Percentiles rank a stretch among this genome's conserved stretches.
phyloP scores from a whole-genome alignment of 2,329 filamentous ascomycete genomes.

The Diaporthe amygdali region DNA sequence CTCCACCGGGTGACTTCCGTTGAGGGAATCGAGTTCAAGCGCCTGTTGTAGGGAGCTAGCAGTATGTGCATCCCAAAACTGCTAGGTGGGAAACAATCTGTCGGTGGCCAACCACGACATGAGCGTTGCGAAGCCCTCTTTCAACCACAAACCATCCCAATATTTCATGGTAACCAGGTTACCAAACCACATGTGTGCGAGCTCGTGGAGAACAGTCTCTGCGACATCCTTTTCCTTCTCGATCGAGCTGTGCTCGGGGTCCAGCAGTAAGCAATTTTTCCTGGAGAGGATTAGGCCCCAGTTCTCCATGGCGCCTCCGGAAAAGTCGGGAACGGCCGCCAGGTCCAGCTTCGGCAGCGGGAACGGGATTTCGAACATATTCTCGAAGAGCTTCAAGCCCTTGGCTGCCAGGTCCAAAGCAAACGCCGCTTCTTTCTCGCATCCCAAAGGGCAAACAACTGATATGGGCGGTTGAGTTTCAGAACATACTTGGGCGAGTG shows the following conservation, averaged over 20 bases:
- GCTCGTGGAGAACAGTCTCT: constrained; percentile 94
- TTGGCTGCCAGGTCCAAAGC: constrained; percentile 90
- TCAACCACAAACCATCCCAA: constrained; percentile 97
- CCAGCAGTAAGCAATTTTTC: constrained; percentile 93
- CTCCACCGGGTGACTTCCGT: constrained; percentile 93
- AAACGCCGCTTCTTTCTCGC: constrained; percentile 88
- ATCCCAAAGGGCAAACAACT: constrained; percentile 92
- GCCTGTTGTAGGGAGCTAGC: constrained; percentile 93
- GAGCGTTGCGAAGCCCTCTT: constrained; percentile 98
- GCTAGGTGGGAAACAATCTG: constrained; percentile 93
- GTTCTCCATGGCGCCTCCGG: constrained; percentile 87
- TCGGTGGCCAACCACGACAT: constrained; percentile 94
- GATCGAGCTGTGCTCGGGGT: constrained; percentile 87
- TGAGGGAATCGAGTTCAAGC: constrained; percentile 85
- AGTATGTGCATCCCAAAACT: constrained; percentile 96
- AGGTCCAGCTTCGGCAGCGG: constrained; percentile 91
- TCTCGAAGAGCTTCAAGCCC: constrained; percentile 94
- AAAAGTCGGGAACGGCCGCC: constrained; percentile 91
- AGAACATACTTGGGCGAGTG: neutral
- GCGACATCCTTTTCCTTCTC: constrained; percentile 92
- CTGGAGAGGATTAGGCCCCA: constrained; percentile 96
- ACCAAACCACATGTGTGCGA: constrained; percentile 98
- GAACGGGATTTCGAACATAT: constrained; percentile 91
- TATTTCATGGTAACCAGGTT: constrained; percentile 98
- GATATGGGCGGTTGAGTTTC: constrained; percentile 78